phyloP scores from a whole-genome alignment of 2,329 filamentous ascomycete genomes.

The Cadophora luteo-olivacea region DNA sequence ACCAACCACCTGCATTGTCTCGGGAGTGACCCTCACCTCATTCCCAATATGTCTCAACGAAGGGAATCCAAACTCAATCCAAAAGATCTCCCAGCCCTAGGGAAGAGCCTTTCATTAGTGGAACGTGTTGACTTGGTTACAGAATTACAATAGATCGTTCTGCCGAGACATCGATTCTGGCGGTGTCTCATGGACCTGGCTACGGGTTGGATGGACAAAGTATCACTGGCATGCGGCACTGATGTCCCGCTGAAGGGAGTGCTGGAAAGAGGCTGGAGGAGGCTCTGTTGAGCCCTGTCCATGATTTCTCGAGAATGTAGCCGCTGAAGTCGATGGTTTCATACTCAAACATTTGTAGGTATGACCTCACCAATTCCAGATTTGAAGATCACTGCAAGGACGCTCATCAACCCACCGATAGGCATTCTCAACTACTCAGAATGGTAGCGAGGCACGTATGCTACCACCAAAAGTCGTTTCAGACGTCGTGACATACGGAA shows the following conservation, averaged over 20 bases:
- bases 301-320: background rate
- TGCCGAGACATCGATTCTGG: background rate
- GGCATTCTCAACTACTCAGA: background rate
- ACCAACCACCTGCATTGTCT: background rate
- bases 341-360: background rate
- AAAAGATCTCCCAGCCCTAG: background rate
- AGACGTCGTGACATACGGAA: background rate
- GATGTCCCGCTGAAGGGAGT: background rate
- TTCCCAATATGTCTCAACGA: slow-evolving; percentile 1
- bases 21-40: background rate
- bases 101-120: background rate
- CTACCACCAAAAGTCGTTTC: background rate
- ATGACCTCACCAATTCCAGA: background rate
- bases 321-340: background rate
- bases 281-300: background rate
- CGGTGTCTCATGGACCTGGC: background rate
- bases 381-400: background rate
- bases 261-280: background rate
- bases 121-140: background rate
- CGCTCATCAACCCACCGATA: background rate
- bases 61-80: background rate
- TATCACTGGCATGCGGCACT: background rate
- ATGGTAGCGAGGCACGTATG: background rate
- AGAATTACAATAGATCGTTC: slow-evolving; percentile 1
- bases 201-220: background rate